Evolutionary conservation across 1,284 basidiomycete genomes (phyloP).

Genomic region (Cryptococcus sp.): DNA sequence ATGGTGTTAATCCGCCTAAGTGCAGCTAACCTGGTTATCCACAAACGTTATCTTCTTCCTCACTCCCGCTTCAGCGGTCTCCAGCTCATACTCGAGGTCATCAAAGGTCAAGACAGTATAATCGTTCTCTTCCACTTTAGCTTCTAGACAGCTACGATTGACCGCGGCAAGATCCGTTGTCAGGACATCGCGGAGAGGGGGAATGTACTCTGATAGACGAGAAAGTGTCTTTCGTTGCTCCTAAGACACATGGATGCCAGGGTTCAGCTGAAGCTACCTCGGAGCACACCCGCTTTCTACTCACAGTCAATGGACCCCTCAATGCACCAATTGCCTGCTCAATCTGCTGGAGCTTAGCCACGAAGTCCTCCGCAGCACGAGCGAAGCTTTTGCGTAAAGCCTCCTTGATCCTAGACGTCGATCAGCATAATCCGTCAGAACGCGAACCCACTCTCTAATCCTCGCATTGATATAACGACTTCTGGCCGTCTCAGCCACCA

Average conservation of each 20-base stretch:
- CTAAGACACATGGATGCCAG: constrained; percentile 17
- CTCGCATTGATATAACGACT: constrained; percentile 86
- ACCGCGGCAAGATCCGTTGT: constrained; percentile 34
- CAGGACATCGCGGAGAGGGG: constrained; percentile 31
- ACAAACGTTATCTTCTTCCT: constrained; percentile 91
- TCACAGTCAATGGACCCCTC: constrained; percentile 75
- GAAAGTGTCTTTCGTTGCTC: constrained; percentile 45
- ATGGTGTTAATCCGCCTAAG: neutral
- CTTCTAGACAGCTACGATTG: constrained; percentile 78
- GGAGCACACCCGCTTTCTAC: constrained; percentile 14
- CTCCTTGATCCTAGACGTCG: constrained; percentile 78
- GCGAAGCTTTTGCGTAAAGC: constrained; percentile 80
- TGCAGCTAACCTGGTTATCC: constrained; percentile 77
- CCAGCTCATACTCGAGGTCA: constrained; percentile 88
- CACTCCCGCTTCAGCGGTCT: constrained; percentile 76
- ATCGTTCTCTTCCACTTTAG: constrained; percentile 96
- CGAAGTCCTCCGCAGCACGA: constrained; percentile 78
- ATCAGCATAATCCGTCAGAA: neutral
- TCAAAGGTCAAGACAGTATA: constrained; percentile 89
- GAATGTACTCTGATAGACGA: constrained; percentile 31
- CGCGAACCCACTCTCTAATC: constrained; percentile 73
- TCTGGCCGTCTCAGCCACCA: constrained; percentile 73
- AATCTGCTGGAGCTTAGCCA: constrained; percentile 67
- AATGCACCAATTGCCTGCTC: constrained; percentile 75
- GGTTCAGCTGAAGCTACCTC: neutral